Base-by-base conservation (phyloP, 1,284 basidiomycete species). In the Cutaneotrichosporon sp. region DNA sequence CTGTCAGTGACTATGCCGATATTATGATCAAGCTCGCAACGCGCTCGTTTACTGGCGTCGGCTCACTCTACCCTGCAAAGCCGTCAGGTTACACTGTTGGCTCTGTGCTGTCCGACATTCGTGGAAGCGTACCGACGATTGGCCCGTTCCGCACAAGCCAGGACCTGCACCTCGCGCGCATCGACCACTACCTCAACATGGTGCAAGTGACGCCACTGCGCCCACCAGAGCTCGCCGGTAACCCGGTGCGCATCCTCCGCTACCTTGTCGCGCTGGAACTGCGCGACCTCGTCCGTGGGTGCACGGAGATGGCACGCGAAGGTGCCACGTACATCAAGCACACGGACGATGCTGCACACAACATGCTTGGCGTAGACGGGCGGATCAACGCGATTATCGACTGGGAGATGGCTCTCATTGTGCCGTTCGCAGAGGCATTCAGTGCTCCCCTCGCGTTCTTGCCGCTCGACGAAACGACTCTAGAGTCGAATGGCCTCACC, bases 311-410 rank as follows among this genome's bases (percentile, higher is more conserved):
- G 58, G 38, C 34, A 16, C 34, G 22, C 21, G 34, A 26, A 14
- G 58, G 58, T 4, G 50, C 58, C 14, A 60, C 58, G 4, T 60
- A 52, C 58, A 40, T 60, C 36, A 52, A 46, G 38, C 58, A 60
- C 50, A 53, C 36, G 10, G 58, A 60, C 22, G 58, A 60, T 26
- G 50, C 49, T 2, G 58, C 58, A 4, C 58, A 53, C 30, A 60
- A 60, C 51, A 60, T 60, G 58, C 58, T 60, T 22, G 51, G 51
- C 34, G 49, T 32, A 4, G 58, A 60, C 36, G 58, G 58, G 2
- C 49, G 50, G 4, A 52, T 60, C 26, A 34, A 46, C 38, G 31
- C 49, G 4, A 53, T 60, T 36, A 60, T 60, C 38, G 58, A 60
- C 50, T 60, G 58, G 58, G 58, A 60, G 26, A 52, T 60, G 58